These are phyloP conservation scores for Herpomyces periplanetae DNA, from an alignment of 2,329 filamentous ascomycete species.

Conservation along the genomic window DNA sequence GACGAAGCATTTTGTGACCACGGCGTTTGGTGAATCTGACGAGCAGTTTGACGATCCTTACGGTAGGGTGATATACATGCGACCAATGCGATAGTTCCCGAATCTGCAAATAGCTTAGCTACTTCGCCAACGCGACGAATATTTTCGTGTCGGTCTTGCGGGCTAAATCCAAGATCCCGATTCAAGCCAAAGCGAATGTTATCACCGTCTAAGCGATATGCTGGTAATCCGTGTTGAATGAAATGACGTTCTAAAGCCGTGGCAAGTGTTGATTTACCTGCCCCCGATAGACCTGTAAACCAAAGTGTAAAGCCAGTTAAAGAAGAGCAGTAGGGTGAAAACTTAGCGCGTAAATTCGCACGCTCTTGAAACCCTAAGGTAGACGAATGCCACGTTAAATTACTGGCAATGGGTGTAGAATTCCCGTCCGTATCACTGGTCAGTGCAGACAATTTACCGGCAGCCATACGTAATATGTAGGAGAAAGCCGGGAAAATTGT, in stretches of 20 bases:
- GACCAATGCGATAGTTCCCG: slow-evolving; percentile 48
- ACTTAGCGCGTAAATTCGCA: too few relatives aligned
- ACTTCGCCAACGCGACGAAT: slow-evolving; percentile 74
- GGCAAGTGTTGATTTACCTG: slow-evolving; percentile 84
- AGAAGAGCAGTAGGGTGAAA: too few relatives aligned
- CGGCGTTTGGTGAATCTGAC: slow-evolving; percentile 29
- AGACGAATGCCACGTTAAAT: too few relatives aligned
- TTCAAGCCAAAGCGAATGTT: slow-evolving; percentile 94
- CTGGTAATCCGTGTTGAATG: slow-evolving; percentile 36
- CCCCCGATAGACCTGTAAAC: slow-evolving; percentile 85
- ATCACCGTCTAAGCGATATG: slow-evolving; percentile 87
- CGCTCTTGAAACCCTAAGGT: too few relatives aligned
- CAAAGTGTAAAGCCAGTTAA: slow-evolving; percentile 91
- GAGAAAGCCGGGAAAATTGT: too few relatives aligned
- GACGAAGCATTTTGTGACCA: slow-evolving; percentile 9
- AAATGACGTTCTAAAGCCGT: slow-evolving; percentile 90
- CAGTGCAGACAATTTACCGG: too few relatives aligned
- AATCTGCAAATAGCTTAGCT: slow-evolving; percentile 81
- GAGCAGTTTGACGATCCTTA: slow-evolving; percentile 43
- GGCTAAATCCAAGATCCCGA: slow-evolving; percentile 80
- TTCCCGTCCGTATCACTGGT: too few relatives aligned
- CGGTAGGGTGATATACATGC: slow-evolving; percentile 90
- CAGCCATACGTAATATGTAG: too few relatives aligned
- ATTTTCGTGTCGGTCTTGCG: slow-evolving; percentile 81
- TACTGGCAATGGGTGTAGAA: too few relatives aligned